These are phyloP conservation scores for Salmacisia buchloeana DNA, from an alignment of 1,284 basidiomycete species.

Conservation along the genomic window DNA sequence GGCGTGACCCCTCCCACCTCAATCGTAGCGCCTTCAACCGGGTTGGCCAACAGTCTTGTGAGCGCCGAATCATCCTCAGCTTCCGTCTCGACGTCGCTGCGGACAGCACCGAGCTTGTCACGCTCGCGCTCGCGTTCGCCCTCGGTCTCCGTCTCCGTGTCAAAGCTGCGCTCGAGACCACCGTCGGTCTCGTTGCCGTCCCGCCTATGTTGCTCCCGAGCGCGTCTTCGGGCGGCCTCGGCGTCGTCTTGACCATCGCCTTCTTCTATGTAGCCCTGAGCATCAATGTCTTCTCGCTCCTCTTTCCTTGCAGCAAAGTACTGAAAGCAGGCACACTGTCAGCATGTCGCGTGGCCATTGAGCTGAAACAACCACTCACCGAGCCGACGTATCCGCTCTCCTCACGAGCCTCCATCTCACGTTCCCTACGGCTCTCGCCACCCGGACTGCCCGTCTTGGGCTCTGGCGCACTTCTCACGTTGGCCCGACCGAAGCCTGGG, in stretches of 20 bases:
- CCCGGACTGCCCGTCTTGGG: slow-evolving; percentile 57
- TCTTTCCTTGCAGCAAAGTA: slow-evolving; percentile 44
- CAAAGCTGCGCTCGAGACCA: background rate
- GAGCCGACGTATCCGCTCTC: slow-evolving; percentile 78
- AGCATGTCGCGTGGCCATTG: background rate
- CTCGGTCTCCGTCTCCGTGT: slow-evolving; percentile 26
- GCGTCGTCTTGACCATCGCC: slow-evolving; percentile 27
- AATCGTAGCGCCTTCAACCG: background rate
- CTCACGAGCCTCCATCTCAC: slow-evolving; percentile 73
- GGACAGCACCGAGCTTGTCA: slow-evolving; percentile 14
- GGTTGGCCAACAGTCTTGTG: background rate
- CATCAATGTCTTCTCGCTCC: slow-evolving; percentile 42
- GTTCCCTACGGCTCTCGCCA: slow-evolving; percentile 61
- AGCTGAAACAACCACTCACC: slow-evolving; percentile 2
- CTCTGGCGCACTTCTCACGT: slow-evolving; percentile 70
- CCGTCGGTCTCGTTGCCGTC: slow-evolving; percentile 13
- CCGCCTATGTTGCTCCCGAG: slow-evolving; percentile 9
- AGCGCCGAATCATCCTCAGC: slow-evolving; percentile 1
- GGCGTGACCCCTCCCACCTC: background rate
- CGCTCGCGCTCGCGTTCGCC: slow-evolving; percentile 29
- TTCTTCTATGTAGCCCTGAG: slow-evolving; percentile 45
- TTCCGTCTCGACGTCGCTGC: slow-evolving; percentile 16
- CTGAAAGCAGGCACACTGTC: background rate
- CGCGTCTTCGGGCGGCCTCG: slow-evolving; percentile 4
- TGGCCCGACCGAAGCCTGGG: slow-evolving; percentile 80